Conservation (phyloP, 108 stramenopile species). For the Nannochloropsis granulata region DNA sequence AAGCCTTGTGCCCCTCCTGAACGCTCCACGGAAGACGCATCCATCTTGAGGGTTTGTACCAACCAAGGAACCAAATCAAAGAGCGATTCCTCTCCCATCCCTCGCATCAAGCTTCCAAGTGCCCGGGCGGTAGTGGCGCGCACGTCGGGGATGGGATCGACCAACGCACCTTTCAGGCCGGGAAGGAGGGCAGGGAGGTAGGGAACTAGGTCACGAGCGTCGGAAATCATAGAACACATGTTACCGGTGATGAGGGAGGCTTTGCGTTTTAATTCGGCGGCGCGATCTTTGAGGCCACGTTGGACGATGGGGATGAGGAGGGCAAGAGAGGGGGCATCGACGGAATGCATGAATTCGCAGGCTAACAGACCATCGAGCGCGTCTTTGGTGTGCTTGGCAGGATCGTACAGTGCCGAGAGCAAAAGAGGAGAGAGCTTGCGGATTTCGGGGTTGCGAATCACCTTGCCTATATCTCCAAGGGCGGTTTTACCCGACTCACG, state of each 20-base stretch:
- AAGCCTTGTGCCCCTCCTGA: slow-evolving; percentile 94
- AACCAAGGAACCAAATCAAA: slow-evolving; percentile 87
- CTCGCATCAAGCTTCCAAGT: slow-evolving; percentile 70
- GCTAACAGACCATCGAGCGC: slow-evolving; percentile 37
- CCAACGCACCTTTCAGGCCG: slow-evolving; percentile 73
- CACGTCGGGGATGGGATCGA: slow-evolving; percentile 85
- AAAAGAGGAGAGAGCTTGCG: slow-evolving; percentile 52
- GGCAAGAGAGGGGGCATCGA: slow-evolving; percentile 95
- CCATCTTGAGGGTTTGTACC: slow-evolving; percentile 58
- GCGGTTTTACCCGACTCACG: slow-evolving; percentile 70
- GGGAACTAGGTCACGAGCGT: slow-evolving; percentile 83
- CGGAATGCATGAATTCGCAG: slow-evolving; percentile 82
- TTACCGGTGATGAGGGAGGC: slow-evolving; percentile 93
- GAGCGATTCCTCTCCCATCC: slow-evolving; percentile 75
- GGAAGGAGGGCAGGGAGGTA: slow-evolving; percentile 87
- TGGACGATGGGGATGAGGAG: slow-evolving; percentile 94
- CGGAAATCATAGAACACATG: slow-evolving; percentile 94
- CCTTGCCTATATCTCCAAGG: slow-evolving; percentile 80
- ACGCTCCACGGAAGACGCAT: slow-evolving; percentile 69
- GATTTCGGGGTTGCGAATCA: slow-evolving; percentile 94
- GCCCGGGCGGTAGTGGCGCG: slow-evolving; percentile 76
- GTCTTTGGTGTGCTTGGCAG: slow-evolving; percentile 42
- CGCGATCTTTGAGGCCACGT: slow-evolving; percentile 86
- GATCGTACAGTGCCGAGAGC: slow-evolving; percentile 78
- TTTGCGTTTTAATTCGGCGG: slow-evolving; percentile 79